A percentile compares a stretch with the other conserved stretches of the same genome.
Conservation (phyloP, 2,329 filamentous ascomycete genomes). For the Aspergillus oerlinghausenensis region DNA sequence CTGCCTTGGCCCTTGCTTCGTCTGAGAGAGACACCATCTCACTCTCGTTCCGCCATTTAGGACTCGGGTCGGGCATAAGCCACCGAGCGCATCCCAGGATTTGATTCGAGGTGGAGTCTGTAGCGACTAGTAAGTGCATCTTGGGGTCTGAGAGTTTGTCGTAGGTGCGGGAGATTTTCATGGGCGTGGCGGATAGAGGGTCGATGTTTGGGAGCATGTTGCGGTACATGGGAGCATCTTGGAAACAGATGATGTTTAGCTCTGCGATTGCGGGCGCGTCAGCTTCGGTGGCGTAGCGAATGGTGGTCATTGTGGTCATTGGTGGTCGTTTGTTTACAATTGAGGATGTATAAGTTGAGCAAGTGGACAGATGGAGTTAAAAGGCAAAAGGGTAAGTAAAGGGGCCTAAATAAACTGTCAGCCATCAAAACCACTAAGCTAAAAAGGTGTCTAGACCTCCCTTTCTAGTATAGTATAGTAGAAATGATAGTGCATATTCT, state of each 20-base stretch:
- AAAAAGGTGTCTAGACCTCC: too few species aligned
- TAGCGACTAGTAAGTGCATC: slow-evolving; percentile 40
- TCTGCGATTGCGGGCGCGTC: slow-evolving; percentile 42
- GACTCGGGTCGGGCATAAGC: slow-evolving; percentile 24
- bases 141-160: slow-evolving; percentile 41
- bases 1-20: slow-evolving; percentile 36
- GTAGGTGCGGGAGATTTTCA: slow-evolving; percentile 34
- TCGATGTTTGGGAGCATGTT: slow-evolving; percentile 35
- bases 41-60: slow-evolving; percentile 11
- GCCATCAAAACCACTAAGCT: too few species aligned
- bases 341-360: too few species aligned
- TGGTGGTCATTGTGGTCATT: not conserved
- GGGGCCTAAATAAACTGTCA: too few species aligned
- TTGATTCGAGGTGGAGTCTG: slow-evolving; percentile 26
- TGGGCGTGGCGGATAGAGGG: slow-evolving; percentile 19
- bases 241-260: slow-evolving; percentile 47
- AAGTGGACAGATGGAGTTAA: too few species aligned
- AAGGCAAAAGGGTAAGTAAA: too few species aligned
- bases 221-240: slow-evolving; percentile 34
- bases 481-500: too few species aligned
- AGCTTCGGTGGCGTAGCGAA: slow-evolving; percentile 38
- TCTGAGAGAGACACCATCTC: slow-evolving; percentile 31
- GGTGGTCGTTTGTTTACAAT: not conserved
- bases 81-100: slow-evolving; percentile 50
- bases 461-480: too few species aligned